Conservation (phyloP, 345 rosid genomes). For the Pistacia vera region DNA sequence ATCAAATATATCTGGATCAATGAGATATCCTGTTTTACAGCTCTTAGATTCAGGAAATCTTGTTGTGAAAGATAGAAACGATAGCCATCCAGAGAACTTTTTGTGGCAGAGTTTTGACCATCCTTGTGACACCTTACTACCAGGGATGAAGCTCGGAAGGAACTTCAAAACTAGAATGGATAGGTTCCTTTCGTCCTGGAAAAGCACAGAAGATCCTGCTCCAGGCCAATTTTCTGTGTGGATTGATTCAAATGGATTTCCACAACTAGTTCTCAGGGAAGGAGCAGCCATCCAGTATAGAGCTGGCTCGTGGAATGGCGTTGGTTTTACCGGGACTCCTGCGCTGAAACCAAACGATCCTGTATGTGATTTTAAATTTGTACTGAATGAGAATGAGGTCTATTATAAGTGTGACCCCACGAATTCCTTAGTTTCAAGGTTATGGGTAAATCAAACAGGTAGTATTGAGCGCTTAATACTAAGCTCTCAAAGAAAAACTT, state of each 20-base stretch:
- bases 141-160: constrained; percentile 57
- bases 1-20: constrained; percentile 21
- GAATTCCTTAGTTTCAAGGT: neutral
- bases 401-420: neutral
- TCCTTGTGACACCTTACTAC: constrained; percentile 45
- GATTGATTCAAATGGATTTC: constrained; percentile 32
- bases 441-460: constrained; percentile 25
- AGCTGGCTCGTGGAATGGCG: constrained; percentile 39
- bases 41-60: constrained; percentile 52
- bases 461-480: constrained; percentile 26
- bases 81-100: neutral
- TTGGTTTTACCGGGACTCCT: constrained; percentile 29
- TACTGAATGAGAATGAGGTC: neutral
- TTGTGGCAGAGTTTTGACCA: constrained; percentile 65
- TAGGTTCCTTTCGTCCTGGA: constrained; percentile 39
- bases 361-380: neutral
- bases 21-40: constrained; percentile 33
- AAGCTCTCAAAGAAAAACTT: constrained; percentile 15
- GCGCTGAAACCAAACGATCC: neutral
- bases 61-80: constrained; percentile 33
- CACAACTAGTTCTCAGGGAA: constrained; percentile 22
- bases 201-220: constrained; percentile 19
- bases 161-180: constrained; percentile 31
- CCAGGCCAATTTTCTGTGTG: constrained; percentile 19
- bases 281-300: neutral